Conservation (phyloP, 306 rosid genomes). For the Myrica gale region DNA sequence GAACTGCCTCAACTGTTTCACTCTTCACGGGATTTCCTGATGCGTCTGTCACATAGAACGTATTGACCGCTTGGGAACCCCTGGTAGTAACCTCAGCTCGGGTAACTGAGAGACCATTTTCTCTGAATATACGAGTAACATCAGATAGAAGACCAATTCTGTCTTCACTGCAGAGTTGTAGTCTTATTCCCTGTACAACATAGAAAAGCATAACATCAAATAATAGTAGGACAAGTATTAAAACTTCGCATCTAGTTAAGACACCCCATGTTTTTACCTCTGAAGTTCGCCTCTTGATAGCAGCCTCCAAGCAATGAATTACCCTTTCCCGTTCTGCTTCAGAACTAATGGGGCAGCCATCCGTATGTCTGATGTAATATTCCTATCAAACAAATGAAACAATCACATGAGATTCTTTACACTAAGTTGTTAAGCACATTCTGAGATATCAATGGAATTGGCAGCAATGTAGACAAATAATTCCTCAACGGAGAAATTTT, state of each 20-base stretch:
- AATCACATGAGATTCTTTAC: neutral
- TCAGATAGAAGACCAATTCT: constrained; percentile 87
- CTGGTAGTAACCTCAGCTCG: constrained; percentile 91
- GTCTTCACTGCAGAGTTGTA: constrained; percentile 83
- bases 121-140: constrained; percentile 94
- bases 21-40: constrained; percentile 78
- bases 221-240: neutral
- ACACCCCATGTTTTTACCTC: constrained; percentile 48
- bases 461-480: neutral
- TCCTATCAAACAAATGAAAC: constrained; percentile 47
- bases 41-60: constrained; percentile 80
- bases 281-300: constrained; percentile 74
- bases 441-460: neutral
- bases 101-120: constrained; percentile 82
- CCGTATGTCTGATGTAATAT: constrained; percentile 82
- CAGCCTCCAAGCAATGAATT: constrained; percentile 94
- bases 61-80: constrained; percentile 74
- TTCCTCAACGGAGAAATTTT: neutral
- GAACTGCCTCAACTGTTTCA: constrained; percentile 81
- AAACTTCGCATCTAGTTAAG: constrained; percentile 5
- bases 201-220: constrained; percentile 18
- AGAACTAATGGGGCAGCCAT: constrained; percentile 81
- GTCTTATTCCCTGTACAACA: constrained; percentile 73
- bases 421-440: neutral
- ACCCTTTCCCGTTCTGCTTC: constrained; percentile 95